Evolutionary conservation across 305 asterid species (phyloP).

Genomic region (Striga hermonthica): DNA sequence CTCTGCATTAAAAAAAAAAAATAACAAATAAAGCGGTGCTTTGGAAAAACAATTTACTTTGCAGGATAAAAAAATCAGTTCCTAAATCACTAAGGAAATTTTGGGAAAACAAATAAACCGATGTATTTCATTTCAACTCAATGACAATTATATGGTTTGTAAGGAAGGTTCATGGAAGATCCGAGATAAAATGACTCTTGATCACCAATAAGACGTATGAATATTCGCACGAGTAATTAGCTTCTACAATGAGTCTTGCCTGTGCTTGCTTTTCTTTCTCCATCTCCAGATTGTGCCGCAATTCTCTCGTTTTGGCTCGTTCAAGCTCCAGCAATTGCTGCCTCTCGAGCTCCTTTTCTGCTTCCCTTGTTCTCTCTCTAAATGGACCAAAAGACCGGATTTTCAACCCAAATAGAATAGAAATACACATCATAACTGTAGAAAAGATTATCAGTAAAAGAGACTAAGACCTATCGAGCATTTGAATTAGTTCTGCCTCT

Average conservation of each 20-base stretch:
- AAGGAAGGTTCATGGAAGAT: too few species aligned
- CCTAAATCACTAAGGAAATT: conserved; percentile 6
- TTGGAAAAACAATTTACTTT: not conserved
- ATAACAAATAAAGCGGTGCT: not conserved
- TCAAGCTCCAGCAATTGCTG: conserved; percentile 79
- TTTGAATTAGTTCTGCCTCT: conserved; percentile 86
- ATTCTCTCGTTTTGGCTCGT: conserved; percentile 87
- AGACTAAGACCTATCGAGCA: conserved; percentile 67
- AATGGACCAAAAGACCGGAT: conserved; percentile 26
- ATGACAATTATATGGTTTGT: not conserved
- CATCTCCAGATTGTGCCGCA: conserved; percentile 85
- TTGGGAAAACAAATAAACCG: conserved; percentile 9
- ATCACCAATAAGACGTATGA: conserved; percentile 6
- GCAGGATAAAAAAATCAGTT: conserved; percentile 11
- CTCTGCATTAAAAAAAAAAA: conserved; percentile 47
- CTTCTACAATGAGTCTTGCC: conserved; percentile 49
- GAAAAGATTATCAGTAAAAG: conserved; percentile 18
- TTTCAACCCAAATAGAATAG: conserved; percentile 12
- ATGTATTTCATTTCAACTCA: conserved; percentile 3
- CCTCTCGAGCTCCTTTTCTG: conserved; percentile 88
- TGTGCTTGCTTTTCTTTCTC: conserved; percentile 96
- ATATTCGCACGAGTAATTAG: conserved; percentile 13
- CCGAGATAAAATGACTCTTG: not conserved
- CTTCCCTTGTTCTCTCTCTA: conserved; percentile 80
- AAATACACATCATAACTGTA: conserved; percentile 20